Evolutionary conservation across 2,329 filamentous ascomycete species (phyloP).

Genomic region (Paecilomyces sp.): DNA sequence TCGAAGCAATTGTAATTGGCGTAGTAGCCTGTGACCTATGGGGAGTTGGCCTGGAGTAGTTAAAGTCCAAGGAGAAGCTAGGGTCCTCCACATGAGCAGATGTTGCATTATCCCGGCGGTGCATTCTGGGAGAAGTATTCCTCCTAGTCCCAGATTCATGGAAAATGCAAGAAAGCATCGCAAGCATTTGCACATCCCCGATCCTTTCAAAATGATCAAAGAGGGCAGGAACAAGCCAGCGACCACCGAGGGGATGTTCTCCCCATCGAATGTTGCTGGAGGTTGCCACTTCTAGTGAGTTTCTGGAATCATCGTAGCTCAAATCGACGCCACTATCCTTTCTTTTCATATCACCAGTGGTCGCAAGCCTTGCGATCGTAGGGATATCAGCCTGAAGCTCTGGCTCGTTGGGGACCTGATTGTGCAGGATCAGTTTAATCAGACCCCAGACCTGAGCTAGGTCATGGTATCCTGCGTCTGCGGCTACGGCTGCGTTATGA

Average conservation of each 20-base stretch:
- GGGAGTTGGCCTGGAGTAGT: constrained; percentile 35
- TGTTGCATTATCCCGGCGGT: constrained; percentile 7
- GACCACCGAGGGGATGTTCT: constrained; percentile 47
- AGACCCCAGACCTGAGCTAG: constrained; percentile 79
- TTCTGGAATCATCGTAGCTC: constrained; percentile 22
- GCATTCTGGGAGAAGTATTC: constrained; percentile 18
- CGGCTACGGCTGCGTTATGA: constrained; percentile 74
- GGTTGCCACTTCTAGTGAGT: constrained; percentile 26
- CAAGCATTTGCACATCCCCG: constrained; percentile 59
- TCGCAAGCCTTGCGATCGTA: constrained; percentile 60
- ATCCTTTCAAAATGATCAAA: constrained; percentile 54
- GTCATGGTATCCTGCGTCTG: constrained; percentile 62
- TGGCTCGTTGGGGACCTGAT: constrained; percentile 65
- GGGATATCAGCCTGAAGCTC: constrained; percentile 55
- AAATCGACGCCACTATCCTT: constrained; percentile 27
- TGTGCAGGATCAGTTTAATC: constrained; percentile 66
- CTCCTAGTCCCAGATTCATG: constrained; percentile 41
- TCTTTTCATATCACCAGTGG: constrained; percentile 36
- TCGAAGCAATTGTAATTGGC: constrained; percentile 24
- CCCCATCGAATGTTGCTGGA: constrained; percentile 49
- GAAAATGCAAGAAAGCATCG: constrained; percentile 57
- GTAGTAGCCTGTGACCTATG: constrained; percentile 34
- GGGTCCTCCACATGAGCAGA: constrained; percentile 37
- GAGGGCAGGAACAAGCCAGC: constrained; percentile 51
- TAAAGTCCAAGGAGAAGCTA: constrained; percentile 42